Evolutionary conservation across 2,329 filamentous ascomycete species (phyloP), one percentile per base, ranked within the genome.

Genomic region (Claviceps pazoutovae): DNA sequence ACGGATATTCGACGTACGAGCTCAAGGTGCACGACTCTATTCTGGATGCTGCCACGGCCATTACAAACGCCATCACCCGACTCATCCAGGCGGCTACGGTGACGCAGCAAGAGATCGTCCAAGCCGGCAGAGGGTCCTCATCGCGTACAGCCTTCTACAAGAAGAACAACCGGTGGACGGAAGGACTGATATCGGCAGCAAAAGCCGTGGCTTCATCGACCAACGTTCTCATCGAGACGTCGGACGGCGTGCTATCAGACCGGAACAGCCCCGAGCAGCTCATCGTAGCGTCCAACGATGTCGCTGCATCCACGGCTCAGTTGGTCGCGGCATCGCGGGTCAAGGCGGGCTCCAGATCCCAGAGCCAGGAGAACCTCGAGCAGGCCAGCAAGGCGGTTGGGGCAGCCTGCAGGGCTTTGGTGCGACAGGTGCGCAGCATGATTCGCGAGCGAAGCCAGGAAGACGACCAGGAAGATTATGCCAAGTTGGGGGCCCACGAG

Each of bases 101-200:
- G 17, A 94, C 91, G 1, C 93, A 98, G 66, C 83, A 95, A 66
- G 93, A 98, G 71, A 98, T 98, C 63, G 93, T 98, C 44, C 84
- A 89, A 57, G 88, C 95, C 56, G 93, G 93, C 7, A 84, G 87
- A 19, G 93, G 93, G 38, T 86, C 84, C 26, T 88, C 87, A 49
- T 94, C 88, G 45, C 80, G 84, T 53, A 94, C 90, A 2, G 89
- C 90, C 23, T 98, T 98, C 69, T 98, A 98, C 82, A 97, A 97
- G 79, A 97, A 97, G 75, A 96, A 98, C 78, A 98, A 97, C 71
- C 82, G 93, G 50, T 98, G 93, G 93, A 98, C 93, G 0, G 93
- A 98, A 64, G 93, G 93, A 47, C 81, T 98, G 55, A 96, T 98
- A 64, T 95, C 88, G 39, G 93, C 93, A 0, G 91, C 93, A 57